A percentile compares a stretch with the other conserved stretches of the same genome.
phyloP scores from a whole-genome alignment of 2,329 filamentous ascomycete genomes.

The Trichoderma sp. region DNA sequence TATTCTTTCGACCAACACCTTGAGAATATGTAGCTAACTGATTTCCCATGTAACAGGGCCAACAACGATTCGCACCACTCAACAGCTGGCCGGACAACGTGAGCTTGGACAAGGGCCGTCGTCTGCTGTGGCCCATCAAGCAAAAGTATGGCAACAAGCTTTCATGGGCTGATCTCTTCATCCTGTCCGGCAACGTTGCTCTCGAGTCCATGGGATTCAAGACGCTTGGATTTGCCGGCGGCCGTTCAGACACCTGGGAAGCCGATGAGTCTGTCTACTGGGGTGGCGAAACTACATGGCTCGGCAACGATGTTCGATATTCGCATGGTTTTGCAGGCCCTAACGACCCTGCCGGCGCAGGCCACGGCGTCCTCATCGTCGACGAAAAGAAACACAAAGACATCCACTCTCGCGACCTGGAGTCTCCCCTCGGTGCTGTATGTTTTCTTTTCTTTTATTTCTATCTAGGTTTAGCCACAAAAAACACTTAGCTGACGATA shows the following conservation, averaged over 20 bases:
- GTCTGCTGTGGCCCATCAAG: slow-evolving; percentile 78
- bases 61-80: slow-evolving; percentile 77
- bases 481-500: not conserved
- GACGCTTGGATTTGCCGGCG: slow-evolving; percentile 71
- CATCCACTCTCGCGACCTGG: slow-evolving; percentile 61
- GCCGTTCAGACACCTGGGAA: slow-evolving; percentile 71
- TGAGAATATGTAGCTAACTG: not conserved
- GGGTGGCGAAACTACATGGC: slow-evolving; percentile 72
- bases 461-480: too few species aligned
- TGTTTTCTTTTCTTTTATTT: slow-evolving; percentile 51
- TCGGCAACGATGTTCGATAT: slow-evolving; percentile 73
- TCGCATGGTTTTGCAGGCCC: slow-evolving; percentile 45
- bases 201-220: slow-evolving; percentile 74
- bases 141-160: slow-evolving; percentile 82
- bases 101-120: slow-evolving; percentile 75
- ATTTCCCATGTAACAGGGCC: not conserved
- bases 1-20: not conserved
- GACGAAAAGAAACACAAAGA: slow-evolving; percentile 42
- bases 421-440: slow-evolving; percentile 64
- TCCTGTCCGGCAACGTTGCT: slow-evolving; percentile 73
- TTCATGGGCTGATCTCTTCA: slow-evolving; percentile 72
- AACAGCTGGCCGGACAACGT: slow-evolving; percentile 81
- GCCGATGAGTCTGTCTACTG: slow-evolving; percentile 75
- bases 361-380: slow-evolving; percentile 33
- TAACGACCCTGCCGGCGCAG: slow-evolving; percentile 38